A percentile compares a stretch with the other conserved stretches of the same genome.
Evolutionary conservation across 169 alveolate species (phyloP).

Genomic region (Cryptosporidium ubiquitum): DNA sequence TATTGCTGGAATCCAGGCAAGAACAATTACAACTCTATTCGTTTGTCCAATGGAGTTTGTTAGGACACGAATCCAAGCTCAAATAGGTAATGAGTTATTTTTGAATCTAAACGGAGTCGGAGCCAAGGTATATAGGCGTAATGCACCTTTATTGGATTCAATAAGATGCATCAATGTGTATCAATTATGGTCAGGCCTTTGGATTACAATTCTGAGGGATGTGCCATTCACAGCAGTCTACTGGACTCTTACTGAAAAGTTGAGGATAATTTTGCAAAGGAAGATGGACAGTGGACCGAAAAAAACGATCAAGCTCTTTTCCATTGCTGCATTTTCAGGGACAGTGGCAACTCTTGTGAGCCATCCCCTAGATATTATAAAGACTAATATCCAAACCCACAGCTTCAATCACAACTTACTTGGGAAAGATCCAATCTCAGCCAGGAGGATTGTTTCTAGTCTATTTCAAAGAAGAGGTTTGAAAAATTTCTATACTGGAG

Average conservation of each 20-base stretch:
- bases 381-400: constrained; percentile 78
- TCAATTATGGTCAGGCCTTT: constrained; percentile 39
- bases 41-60: constrained; percentile 36
- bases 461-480: constrained; percentile 72
- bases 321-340: constrained; percentile 77
- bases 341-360: constrained; percentile 74
- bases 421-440: constrained; percentile 48
- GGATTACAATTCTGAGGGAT: constrained; percentile 77
- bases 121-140: background rate
- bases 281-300: constrained; percentile 11
- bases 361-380: constrained; percentile 76
- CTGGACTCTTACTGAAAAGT: constrained; percentile 76
- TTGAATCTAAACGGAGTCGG: background rate
- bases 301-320: constrained; percentile 74
- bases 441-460: background rate
- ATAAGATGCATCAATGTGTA: background rate
- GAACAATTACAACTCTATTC: constrained; percentile 10
- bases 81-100: constrained; percentile 17
- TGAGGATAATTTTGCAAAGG: constrained; percentile 67
- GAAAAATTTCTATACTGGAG: constrained; percentile 74
- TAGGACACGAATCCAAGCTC: constrained; percentile 18
- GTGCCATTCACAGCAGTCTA: constrained; percentile 77
- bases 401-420: constrained; percentile 71
- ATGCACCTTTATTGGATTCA: background rate
- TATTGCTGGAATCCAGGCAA: constrained; percentile 31